Evolutionary conservation across 2,329 filamentous ascomycete genomes (phyloP), one percentile per base, ranked within the genome.

Genomic region (Pseudocercospora musae): DNA sequence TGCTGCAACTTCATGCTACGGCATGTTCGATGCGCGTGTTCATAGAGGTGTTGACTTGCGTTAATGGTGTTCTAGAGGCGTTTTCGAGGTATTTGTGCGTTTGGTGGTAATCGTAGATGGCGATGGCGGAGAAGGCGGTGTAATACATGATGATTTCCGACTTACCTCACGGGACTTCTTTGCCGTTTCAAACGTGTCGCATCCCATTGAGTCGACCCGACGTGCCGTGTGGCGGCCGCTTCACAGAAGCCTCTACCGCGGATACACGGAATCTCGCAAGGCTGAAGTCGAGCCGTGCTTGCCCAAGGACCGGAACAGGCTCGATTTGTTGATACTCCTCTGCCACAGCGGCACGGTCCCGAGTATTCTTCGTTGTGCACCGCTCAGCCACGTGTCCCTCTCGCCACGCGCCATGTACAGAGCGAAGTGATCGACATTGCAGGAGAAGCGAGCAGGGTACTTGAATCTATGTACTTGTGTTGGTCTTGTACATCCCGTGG

Each of bases 381-480:
- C 8, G 52, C 52, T 54, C 27, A 54, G 52, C 52, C 52, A 54
- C 52, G 52, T 54, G 52, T 29, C 18, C 40, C 52, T 29, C 7
- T 37, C 18, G 52, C 18, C 31, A 21, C 40, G 52, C 52, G 52
- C 18, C n/a, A n/a, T 40, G 15, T 15, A 40, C n/a, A 20, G 27
- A 18, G 25, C 13, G 23, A 31, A 10, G 15, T n/a, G 49, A 53
- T 53, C 23, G 21, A 20, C 49, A n/a, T 53, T 13, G 49, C 49
- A n/a, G 37, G n/a, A n/a, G n/a, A n/a, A n/a, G 25, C 49, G 9
- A 53, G 21, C 21, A 23, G 29, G 49, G 25, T 31, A 21, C 49
- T 31, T 31, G 25, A 15, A 53, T 53, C 49, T 29, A 3, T 53
- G 23, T 25, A 31, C 49, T n/a, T 10, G 25, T n/a, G n/a, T 53